phyloP scores from a whole-genome alignment of 2,329 filamentous ascomycete species.

The Pseudogymnoascus sp. region DNA sequence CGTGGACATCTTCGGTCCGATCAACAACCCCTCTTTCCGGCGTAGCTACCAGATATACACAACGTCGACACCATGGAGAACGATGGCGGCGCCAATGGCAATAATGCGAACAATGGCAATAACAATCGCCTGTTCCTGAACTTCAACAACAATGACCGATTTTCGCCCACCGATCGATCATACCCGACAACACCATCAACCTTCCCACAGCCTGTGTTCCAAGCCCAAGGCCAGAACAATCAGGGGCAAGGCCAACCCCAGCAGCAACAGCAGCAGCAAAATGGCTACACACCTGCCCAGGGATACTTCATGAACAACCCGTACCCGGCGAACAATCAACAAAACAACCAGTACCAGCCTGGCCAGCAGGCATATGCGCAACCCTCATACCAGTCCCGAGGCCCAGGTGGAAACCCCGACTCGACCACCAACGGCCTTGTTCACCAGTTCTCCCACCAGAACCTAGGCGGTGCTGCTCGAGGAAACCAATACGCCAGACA shows the following conservation, averaged over 20 bases:
- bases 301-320: conserved; percentile 58
- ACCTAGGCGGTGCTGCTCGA: conserved; percentile 69
- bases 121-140: conserved; percentile 59
- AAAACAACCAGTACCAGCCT: conserved; percentile 42
- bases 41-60: background rate
- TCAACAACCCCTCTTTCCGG: conserved; percentile 4
- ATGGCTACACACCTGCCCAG: conserved; percentile 39
- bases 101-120: conserved; percentile 23
- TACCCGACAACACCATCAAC: conserved; percentile 91
- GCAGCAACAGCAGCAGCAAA: conserved; percentile 33
- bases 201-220: conserved; percentile 82
- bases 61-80: background rate
- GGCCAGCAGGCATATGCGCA: conserved; percentile 49
- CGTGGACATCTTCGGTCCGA: conserved; percentile 5
- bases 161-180: conserved; percentile 51
- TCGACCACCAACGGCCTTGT: conserved; percentile 87
- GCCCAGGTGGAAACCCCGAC: conserved; percentile 56
- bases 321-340: conserved; percentile 38
- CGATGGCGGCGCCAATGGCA: conserved; percentile 20
- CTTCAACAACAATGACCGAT: conserved; percentile 59
- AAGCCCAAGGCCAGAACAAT: conserved; percentile 26
- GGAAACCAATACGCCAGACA: conserved; percentile 63
- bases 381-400: conserved; percentile 39
- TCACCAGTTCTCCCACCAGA: conserved; percentile 96
- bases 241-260: conserved; percentile 34